These are phyloP conservation scores for Lumnitzera littorea DNA, from an alignment of 345 rosid species.

Conservation along the genomic window DNA sequence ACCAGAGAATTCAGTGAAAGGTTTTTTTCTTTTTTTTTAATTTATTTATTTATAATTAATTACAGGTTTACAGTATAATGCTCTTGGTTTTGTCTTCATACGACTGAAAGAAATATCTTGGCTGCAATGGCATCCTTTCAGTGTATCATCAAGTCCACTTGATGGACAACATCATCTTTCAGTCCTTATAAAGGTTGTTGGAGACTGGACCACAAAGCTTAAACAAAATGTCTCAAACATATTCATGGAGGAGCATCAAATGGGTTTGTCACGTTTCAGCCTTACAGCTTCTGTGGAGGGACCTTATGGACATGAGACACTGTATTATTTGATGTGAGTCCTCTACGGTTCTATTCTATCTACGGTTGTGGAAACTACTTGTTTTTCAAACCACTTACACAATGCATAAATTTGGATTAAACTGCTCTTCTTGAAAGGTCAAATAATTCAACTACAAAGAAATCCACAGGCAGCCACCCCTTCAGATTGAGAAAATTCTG, in stretches of 20 bases:
- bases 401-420: neutral
- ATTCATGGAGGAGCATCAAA: conserved; percentile 2
- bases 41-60: neutral
- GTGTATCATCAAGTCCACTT: conserved; percentile 39
- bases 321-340: conserved; percentile 36
- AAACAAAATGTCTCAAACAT: conserved; percentile 13
- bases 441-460: too few relatives aligned
- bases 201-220: conserved; percentile 39
- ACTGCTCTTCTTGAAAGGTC: neutral
- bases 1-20: neutral
- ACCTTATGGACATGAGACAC: conserved; percentile 45
- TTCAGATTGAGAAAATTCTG: too few relatives aligned
- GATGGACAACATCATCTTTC: conserved; percentile 34
- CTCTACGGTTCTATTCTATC: neutral
- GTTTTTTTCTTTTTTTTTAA: neutral
- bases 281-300: conserved; percentile 42
- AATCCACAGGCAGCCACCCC: too few relatives aligned
- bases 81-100: conserved; percentile 41
- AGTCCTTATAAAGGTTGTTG: conserved; percentile 34
- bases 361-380: neutral
- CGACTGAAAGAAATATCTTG: conserved; percentile 30
- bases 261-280: conserved; percentile 5
- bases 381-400: neutral
- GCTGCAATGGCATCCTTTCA: conserved; percentile 53
- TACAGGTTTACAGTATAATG: conserved; percentile 33